Conservation (phyloP, 345 rosid species). For the Eutrema heterophyllum region DNA sequence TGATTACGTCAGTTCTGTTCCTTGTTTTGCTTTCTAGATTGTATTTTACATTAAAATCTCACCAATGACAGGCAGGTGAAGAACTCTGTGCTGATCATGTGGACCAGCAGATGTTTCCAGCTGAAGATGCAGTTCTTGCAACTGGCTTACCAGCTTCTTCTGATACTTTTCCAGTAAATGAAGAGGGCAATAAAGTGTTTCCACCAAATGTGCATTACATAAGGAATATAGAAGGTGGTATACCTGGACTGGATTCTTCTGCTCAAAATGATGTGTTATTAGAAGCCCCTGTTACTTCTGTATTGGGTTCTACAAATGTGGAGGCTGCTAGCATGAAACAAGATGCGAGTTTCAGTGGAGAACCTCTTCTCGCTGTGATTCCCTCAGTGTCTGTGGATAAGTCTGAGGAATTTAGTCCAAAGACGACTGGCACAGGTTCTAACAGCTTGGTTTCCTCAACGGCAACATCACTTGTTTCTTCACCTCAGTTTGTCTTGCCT, state of each 20-base stretch:
- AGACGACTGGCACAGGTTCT: constrained; percentile 46
- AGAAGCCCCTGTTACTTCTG: constrained; percentile 51
- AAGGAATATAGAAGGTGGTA: constrained; percentile 53
- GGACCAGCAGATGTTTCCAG: constrained; percentile 37
- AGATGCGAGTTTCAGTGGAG: constrained; percentile 46
- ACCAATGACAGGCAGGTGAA: constrained; percentile 45
- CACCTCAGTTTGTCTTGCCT: constrained; percentile 56
- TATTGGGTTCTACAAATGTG: constrained; percentile 48
- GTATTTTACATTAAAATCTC: constrained; percentile 28
- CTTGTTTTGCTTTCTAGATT: constrained; percentile 14
- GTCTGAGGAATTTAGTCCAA: constrained; percentile 77
- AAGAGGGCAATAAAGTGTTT: constrained; percentile 28
- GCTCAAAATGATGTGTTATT: constrained; percentile 48
- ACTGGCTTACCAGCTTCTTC: constrained; percentile 45
- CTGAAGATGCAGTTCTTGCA: constrained; percentile 42
- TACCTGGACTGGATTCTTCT: constrained; percentile 81
- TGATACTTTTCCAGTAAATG: constrained; percentile 40
- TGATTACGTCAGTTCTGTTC: background rate
- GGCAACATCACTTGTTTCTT: constrained; percentile 47
- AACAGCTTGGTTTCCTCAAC: constrained; percentile 52
- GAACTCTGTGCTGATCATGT: constrained; percentile 35
- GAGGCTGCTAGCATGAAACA: constrained; percentile 64
- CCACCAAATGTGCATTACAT: constrained; percentile 41
- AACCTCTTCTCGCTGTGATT: constrained; percentile 39
- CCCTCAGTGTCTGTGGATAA: constrained; percentile 73